These are phyloP conservation scores for Lasiodiplodia theobromae DNA, from an alignment of 2,329 filamentous ascomycete genomes.

Conservation along the genomic window DNA sequence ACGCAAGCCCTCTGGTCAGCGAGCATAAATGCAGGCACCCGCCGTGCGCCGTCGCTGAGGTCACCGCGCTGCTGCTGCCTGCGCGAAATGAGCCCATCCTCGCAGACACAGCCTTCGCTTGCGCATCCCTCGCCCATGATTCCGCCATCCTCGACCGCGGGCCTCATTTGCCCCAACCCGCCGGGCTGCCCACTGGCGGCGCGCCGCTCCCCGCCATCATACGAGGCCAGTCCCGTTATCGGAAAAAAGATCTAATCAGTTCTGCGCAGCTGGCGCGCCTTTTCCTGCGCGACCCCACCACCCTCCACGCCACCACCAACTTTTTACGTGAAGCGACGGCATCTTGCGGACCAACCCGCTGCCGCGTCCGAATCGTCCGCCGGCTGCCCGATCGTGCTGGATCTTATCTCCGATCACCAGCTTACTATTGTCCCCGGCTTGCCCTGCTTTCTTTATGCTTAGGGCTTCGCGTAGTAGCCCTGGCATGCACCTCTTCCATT, in stretches of 20 bases:
- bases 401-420: constrained; percentile 24
- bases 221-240: constrained; percentile 18
- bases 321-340: constrained; percentile 16
- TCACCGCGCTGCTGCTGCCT: not conserved
- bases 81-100: not conserved
- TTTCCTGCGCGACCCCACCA: not conserved
- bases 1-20: not conserved
- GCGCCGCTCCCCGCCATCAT: constrained; percentile 7
- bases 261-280: not conserved
- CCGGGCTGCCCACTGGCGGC: not conserved
- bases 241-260: constrained; percentile 15
- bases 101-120: constrained; percentile 12
- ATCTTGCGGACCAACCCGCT: constrained; percentile 17
- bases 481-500: not conserved
- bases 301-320: constrained; percentile 8
- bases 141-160: constrained; percentile 5
- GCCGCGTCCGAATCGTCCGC: not conserved
- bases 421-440: not conserved
- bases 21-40: constrained; percentile 21
- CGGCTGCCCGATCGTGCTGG: not conserved
- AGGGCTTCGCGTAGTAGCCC: not conserved
- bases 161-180: constrained; percentile 7
- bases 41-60: not conserved
- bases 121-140: constrained; percentile 5
- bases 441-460: constrained; percentile 9